phyloP scores from a whole-genome alignment of 331 rosid species.

The Ulmus americana region DNA sequence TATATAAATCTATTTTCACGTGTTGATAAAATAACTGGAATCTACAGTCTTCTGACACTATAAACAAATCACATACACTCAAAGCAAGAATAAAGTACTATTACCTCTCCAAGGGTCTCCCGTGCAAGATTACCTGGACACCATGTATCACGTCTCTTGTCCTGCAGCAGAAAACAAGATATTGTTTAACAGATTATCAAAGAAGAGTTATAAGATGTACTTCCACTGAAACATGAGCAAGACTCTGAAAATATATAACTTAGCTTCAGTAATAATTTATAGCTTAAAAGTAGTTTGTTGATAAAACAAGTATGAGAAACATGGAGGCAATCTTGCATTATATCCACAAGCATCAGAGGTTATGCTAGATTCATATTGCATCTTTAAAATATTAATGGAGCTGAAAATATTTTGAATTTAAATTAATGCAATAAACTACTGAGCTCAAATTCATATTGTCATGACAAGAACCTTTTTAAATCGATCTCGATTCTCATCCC shows the following conservation, averaged over 20 bases:
- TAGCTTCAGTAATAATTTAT: not conserved
- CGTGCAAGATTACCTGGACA: slow-evolving; percentile 62
- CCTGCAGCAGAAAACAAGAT: slow-evolving; percentile 49
- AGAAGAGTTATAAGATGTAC: not conserved
- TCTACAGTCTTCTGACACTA: not conserved
- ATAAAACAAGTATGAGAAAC: not conserved
- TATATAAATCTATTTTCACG: too few species aligned
- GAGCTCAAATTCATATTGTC: not conserved
- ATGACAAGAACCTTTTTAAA: slow-evolving; percentile 54
- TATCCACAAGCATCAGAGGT: not conserved
- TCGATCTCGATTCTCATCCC: slow-evolving; percentile 65
- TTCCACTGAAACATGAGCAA: not conserved
- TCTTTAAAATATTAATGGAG: not conserved
- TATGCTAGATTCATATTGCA: not conserved
- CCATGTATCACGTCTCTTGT: slow-evolving; percentile 89
- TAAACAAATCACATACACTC: slow-evolving; percentile 1
- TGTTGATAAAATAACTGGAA: not conserved
- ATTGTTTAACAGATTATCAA: not conserved
- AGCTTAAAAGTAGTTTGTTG: not conserved
- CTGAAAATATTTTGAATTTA: not conserved
- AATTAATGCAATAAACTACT: not conserved
- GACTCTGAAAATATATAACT: not conserved
- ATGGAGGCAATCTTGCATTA: not conserved
- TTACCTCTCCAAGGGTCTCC: slow-evolving; percentile 53
- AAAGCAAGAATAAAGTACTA: slow-evolving; percentile 29